Evolutionary conservation across 169 alveolate species (phyloP).

Genomic region (Besnoitia besnoiti): DNA sequence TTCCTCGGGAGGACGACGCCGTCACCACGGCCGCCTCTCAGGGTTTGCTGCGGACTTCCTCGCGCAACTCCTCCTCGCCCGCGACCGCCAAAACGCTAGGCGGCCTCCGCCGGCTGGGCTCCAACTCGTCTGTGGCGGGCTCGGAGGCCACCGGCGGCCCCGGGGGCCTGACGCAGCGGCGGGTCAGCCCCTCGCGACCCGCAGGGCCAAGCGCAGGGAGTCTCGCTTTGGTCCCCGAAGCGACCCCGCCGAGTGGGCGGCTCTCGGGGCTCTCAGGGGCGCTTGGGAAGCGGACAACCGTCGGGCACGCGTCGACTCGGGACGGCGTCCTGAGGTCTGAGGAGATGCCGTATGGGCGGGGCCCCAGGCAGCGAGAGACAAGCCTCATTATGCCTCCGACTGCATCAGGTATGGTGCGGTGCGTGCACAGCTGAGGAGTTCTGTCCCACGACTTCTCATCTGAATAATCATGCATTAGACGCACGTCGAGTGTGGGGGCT

Average conservation of each 20-base stretch:
- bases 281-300: constrained; percentile 13
- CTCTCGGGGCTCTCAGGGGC: constrained; percentile 15
- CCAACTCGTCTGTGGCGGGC: too few relatives aligned
- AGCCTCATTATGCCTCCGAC: constrained; percentile 19
- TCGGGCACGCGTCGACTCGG: background rate
- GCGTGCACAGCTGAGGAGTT: too few relatives aligned
- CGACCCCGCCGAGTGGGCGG: background rate
- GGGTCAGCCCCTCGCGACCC: background rate
- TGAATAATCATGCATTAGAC: too few relatives aligned
- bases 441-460: too few relatives aligned
- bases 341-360: background rate
- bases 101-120: background rate
- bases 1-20: background rate
- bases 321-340: background rate
- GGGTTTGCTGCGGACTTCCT: background rate
- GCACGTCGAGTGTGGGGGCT: too few relatives aligned
- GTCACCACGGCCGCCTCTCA: background rate
- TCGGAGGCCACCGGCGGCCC: background rate
- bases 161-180: background rate
- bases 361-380: background rate
- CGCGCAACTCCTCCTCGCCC: background rate
- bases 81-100: background rate
- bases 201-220: background rate
- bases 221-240: background rate
- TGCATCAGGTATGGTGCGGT: background rate